Base-by-base conservation (phyloP, 2,329 filamentous ascomycete genomes). In the Aaosphaeria arxii region DNA sequence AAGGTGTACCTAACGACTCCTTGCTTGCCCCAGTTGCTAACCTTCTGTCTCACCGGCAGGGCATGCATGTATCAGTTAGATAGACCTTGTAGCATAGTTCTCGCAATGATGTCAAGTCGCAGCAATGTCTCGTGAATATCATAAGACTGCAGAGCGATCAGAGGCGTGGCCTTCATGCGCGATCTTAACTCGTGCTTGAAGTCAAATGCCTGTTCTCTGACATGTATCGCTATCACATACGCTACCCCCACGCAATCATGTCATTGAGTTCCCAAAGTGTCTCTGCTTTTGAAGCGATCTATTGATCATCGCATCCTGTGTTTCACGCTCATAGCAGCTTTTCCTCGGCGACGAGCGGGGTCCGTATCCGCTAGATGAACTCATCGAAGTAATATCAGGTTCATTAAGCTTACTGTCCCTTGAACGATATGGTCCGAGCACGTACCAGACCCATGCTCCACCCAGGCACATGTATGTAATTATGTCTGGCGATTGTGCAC, bases 371-470 rank as follows among this genome's bases (percentile, higher is more conserved):
- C 17, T 24, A 24, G 17, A 24, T 24, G 17, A 24, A 41, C 11
- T 38, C 5, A 13, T 9, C 39, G 24, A 7, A 40, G 9, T 24
- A 41, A 56, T 56, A 56, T 47, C 32, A 46, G 40, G 41, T 49
- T 47, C 43, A 48, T 54, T 55, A 55, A 57, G 48, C 31, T 51
- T 45, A 47, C 46, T 53, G 50, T 48, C 36, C 50, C 52, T 43
- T 40, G 49, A 54, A 45, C 39, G 50, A 53, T 45, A 50, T 50
- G 55, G 30, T 53, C 47, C 39, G 48, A 50, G 47, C 42, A 5
- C 35, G 29, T 40, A 33, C 32, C 11, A 13, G 30, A 35, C 48
- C 44, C 28, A 36, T 45, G 46, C 42, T 24, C 36, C 11, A 5
- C 30, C 32, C 5, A 24, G 40, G 11, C 6, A 40, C 29, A 44